These are phyloP conservation scores for Cytospora piceae DNA, from an alignment of 2,329 filamentous ascomycete species.

Conservation along the genomic window DNA sequence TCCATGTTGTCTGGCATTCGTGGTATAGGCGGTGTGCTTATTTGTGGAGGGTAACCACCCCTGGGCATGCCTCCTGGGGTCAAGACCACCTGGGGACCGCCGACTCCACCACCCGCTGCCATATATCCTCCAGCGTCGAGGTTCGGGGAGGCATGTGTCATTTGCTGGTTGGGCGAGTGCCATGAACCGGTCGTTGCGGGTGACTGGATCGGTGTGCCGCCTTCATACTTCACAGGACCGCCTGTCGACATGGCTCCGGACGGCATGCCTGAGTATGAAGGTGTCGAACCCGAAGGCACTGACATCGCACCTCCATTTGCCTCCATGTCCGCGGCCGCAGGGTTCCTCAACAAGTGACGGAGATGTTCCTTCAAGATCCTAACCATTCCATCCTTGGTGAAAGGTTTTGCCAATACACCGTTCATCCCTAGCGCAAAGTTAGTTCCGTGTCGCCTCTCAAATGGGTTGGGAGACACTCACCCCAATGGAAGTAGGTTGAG, in stretches of 20 bases:
- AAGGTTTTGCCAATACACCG: slow-evolving; percentile 94
- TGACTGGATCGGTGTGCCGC: slow-evolving; percentile 57
- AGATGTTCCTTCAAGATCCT: slow-evolving; percentile 89
- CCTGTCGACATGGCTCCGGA: slow-evolving; percentile 39
- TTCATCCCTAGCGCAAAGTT: slow-evolving; percentile 75
- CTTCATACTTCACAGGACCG: slow-evolving; percentile 54
- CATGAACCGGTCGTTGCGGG: slow-evolving; percentile 52
- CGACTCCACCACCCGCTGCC: slow-evolving; percentile 51
- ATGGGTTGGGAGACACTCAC: slow-evolving; percentile 56
- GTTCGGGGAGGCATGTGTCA: slow-evolving; percentile 54
- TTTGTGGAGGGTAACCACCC: slow-evolving; percentile 42
- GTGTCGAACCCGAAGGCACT: slow-evolving; percentile 31
- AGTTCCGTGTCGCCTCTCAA: slow-evolving; percentile 8
- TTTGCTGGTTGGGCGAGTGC: slow-evolving; percentile 55
- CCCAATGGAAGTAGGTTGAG: slow-evolving; percentile 94
- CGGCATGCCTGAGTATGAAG: slow-evolving; percentile 39
- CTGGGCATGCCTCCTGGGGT: slow-evolving; percentile 42
- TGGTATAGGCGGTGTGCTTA: slow-evolving; percentile 38
- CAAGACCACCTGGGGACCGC: slow-evolving; percentile 44
- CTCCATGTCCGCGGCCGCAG: slow-evolving; percentile 46
- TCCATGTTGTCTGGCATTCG: slow-evolving; percentile 43
- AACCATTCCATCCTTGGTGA: slow-evolving; percentile 85
- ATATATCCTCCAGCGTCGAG: slow-evolving; percentile 41
- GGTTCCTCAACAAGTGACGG: slow-evolving; percentile 76
- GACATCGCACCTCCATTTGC: slow-evolving; percentile 37